Evolutionary conservation across 1,284 basidiomycete species (phyloP).

Genomic region (Gastroboletus turbinatus): DNA sequence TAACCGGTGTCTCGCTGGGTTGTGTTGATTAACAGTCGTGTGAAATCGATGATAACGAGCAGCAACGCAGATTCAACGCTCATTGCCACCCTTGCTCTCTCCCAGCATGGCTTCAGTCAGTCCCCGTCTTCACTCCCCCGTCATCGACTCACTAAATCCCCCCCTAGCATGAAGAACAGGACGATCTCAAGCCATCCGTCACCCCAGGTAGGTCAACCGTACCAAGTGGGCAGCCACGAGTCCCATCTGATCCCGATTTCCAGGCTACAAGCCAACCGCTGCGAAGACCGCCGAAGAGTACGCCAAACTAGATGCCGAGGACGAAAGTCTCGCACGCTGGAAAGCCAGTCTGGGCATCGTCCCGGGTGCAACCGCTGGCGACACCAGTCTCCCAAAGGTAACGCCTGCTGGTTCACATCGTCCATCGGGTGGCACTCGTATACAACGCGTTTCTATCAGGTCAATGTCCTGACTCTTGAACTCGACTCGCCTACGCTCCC

Average conservation of each 20-base stretch:
- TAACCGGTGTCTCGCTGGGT: background rate
- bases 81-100: slow-evolving; percentile 21
- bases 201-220: slow-evolving; percentile 55
- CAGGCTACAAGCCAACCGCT: slow-evolving; percentile 73
- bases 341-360: slow-evolving; percentile 87
- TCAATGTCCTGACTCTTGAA: slow-evolving; percentile 69
- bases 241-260: slow-evolving; percentile 20
- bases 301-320: slow-evolving; percentile 76
- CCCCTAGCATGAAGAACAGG: slow-evolving; percentile 55
- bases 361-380: slow-evolving; percentile 44
- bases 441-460: slow-evolving; percentile 39
- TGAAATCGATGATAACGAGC: slow-evolving; percentile 36
- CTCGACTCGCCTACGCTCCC: slow-evolving; percentile 69
- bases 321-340: slow-evolving; percentile 86
- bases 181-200: slow-evolving; percentile 60
- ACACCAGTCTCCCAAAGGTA: slow-evolving; percentile 64
- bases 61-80: slow-evolving; percentile 19
- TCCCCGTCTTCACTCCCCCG: slow-evolving; percentile 6
- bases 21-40: slow-evolving; percentile 27
- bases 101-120: slow-evolving; percentile 45
- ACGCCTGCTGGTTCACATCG: background rate
- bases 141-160: slow-evolving; percentile 8
- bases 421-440: slow-evolving; percentile 6
- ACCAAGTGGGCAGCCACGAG: background rate
- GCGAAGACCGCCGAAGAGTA: slow-evolving; percentile 72